Evolutionary conservation across 2,329 filamentous ascomycete species (phyloP).

Genomic region (Colletotrichum chlorophyti): DNA sequence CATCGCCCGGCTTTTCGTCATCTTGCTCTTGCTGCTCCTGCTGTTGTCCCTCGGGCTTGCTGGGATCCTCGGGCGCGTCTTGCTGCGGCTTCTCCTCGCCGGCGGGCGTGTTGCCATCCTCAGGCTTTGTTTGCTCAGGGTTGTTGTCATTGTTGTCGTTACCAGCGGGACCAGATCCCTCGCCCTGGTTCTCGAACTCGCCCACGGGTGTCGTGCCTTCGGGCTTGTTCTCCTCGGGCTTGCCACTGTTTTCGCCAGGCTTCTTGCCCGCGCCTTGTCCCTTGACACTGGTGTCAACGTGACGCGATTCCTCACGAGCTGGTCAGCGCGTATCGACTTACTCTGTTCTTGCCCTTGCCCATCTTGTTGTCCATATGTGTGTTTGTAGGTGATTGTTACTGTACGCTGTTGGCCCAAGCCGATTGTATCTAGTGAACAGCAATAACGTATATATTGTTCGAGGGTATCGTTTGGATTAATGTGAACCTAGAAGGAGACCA

Average conservation of each 20-base stretch:
- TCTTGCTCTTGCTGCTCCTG: background rate
- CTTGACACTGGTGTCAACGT: background rate
- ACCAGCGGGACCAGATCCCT: background rate
- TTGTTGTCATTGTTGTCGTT: slow-evolving; percentile 11
- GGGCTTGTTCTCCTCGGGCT: slow-evolving; percentile 15
- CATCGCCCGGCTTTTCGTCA: background rate
- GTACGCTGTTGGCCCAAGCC: no score
- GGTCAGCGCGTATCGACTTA: no score
- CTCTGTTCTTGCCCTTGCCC: slow-evolving; percentile 29
- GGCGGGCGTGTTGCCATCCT: background rate
- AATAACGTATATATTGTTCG: no score
- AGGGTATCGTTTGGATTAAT: no score
- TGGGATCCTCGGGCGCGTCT: slow-evolving; percentile 7
- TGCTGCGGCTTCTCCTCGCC: background rate
- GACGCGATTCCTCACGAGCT: no score
- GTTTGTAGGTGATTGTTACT: background rate
- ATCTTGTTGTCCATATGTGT: slow-evolving; percentile 24
- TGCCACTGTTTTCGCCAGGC: slow-evolving; percentile 5
- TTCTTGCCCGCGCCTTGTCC: slow-evolving; percentile 10
- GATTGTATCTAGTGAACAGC: no score
- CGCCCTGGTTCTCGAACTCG: slow-evolving; percentile 15
- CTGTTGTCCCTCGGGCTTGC: background rate
- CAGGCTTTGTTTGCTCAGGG: no score
- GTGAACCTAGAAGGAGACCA: background rate
- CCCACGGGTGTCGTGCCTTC: slow-evolving; percentile 22